Conservation (phyloP, 2,329 filamentous ascomycete species). For the Fusarium fujikuroi region DNA sequence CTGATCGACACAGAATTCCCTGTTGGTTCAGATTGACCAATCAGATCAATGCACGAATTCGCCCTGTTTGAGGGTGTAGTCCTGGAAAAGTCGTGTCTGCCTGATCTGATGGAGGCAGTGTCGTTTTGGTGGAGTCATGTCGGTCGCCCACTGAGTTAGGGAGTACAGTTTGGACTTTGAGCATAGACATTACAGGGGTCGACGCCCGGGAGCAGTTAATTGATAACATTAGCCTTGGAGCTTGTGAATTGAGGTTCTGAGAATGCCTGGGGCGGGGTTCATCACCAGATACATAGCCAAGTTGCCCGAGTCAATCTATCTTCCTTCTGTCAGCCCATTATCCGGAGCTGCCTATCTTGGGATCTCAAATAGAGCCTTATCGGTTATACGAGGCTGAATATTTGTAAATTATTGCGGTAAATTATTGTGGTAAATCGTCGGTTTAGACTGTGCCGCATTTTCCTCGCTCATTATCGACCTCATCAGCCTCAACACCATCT, state of each 20-base stretch:
- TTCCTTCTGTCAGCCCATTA: background rate
- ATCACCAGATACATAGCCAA: background rate
- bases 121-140: background rate
- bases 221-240: background rate
- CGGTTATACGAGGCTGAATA: background rate
- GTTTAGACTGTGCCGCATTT: background rate
- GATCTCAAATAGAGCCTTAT: background rate
- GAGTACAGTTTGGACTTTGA: background rate
- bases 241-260: background rate
- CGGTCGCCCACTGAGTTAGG: background rate
- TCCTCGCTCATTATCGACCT: background rate
- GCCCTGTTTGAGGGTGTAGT: constrained; percentile 5
- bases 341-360: background rate
- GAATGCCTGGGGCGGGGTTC: constrained; percentile 10
- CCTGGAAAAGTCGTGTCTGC: constrained; percentile 2
- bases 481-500: background rate
- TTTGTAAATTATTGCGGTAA: background rate
- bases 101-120: constrained; percentile 13
- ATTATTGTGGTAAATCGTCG: background rate
- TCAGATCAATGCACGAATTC: background rate
- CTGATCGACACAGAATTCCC: background rate
- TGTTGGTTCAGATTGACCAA: background rate
- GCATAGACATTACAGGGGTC: fast-evolving
- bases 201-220: background rate
- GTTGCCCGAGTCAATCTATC: background rate